Evolutionary conservation across 257 asterid genomes (phyloP), one percentile per base, ranked within the genome.

Genomic region (Misopates orontium): DNA sequence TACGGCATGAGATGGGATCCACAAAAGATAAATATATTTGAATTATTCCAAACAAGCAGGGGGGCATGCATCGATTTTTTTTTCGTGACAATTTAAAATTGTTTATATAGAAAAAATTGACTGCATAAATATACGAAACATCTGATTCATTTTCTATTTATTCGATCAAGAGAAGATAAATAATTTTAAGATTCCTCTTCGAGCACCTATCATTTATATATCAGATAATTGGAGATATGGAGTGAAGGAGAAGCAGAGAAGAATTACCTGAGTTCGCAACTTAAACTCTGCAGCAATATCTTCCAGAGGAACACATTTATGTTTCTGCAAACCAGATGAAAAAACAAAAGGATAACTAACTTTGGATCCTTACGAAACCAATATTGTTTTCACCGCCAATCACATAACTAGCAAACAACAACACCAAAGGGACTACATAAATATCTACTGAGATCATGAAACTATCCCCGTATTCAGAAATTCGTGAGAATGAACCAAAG

Each of bases 271-370:
- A 65, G 99, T 94, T 45, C 97, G 87, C 62, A 94, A 67, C 80
- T 90, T 94, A 74, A 90, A 94, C 79, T 94, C 99, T 63, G 99
- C 99, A 42, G 97, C 95, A 75, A 94, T 85, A 77, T 94, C 99
- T 76, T 94, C 99, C 78, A 94, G 76, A 39, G 96, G 97, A 69
- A 94, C 90, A 71, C 97, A 94, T 70, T 94, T 94, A 50, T 90
- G 90, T 71, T 85, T 88, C 97, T 90, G 92, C 81, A 77, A 74
- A 54, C 75, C 60, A 73, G 63, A 67, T 54, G 3, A 31, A 32
- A 50, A 60, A 47, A 58, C 72, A 20, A n/a, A n/a, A 73, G 54
- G 45, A 64, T 23, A 63, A 66, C 28, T 49, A 64, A 49, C 58
- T 28, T 61, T 11, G 24, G 16, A 36, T 17, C 60, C 39, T 64